Conservation (phyloP, 495 filamentous ascomycete genomes). For the Cenococcum geophilum region DNA sequence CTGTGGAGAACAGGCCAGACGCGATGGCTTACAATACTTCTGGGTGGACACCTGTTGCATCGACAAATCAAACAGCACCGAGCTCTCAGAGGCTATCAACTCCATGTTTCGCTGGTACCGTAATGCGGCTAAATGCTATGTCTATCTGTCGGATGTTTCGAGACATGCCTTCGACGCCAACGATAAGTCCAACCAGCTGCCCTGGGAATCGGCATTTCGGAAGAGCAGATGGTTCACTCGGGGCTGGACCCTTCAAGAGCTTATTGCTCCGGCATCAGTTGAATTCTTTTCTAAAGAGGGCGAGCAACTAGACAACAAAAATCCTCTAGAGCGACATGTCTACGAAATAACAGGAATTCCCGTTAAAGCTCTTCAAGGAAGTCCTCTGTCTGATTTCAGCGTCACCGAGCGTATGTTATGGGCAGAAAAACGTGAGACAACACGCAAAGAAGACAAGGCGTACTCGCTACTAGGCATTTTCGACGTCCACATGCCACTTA, state of each 20-base stretch:
- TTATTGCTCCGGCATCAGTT: constrained; percentile 21
- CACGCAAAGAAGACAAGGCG: constrained; percentile 16
- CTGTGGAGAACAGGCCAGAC: too few species aligned
- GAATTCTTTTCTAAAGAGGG: constrained; percentile 28
- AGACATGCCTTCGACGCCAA: too few species aligned
- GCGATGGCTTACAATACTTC: too few species aligned
- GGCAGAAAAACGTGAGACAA: constrained; percentile 27
- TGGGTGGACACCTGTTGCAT: too few species aligned
- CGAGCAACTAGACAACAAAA: constrained; percentile 24
- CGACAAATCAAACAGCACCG: too few species aligned
- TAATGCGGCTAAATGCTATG: too few species aligned
- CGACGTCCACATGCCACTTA: constrained; percentile 9
- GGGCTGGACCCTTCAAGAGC: constrained; percentile 22
- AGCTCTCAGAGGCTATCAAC: too few species aligned
- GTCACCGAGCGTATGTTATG: constrained; percentile 19
- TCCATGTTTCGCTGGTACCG: too few species aligned
- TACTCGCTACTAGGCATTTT: constrained; percentile 20
- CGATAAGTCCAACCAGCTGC: too few species aligned
- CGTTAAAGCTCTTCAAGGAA: constrained; percentile 25
- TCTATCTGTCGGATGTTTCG: too few species aligned
- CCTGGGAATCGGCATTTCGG: constrained; percentile 19
- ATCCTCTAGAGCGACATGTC: constrained; percentile 18
- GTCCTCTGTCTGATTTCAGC: constrained; percentile 23
- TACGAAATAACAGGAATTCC: constrained; percentile 28
- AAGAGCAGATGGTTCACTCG: constrained; percentile 19